phyloP scores from a whole-genome alignment of 169 alveolate genomes.

The Plasmodium ovale region DNA sequence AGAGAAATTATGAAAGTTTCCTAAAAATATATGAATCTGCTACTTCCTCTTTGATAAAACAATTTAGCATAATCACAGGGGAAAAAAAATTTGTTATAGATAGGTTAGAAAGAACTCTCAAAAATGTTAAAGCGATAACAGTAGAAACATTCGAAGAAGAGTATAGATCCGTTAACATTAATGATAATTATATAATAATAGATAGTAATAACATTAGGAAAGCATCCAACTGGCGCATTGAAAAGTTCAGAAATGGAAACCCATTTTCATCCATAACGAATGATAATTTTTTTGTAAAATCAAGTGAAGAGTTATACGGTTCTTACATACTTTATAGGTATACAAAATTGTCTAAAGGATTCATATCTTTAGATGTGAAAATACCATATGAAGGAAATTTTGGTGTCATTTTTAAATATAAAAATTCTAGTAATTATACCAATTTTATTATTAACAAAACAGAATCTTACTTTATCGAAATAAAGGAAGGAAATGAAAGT shows the following conservation, averaged over 20 bases:
- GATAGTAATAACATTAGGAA: conserved; percentile 43
- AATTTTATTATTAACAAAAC: conserved; percentile 56
- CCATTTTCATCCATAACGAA: conserved; percentile 57
- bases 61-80: conserved; percentile 44
- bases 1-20: conserved; percentile 5
- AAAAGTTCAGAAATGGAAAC: conserved; percentile 61
- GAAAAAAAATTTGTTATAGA: conserved; percentile 41
- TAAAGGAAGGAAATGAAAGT: conserved; percentile 25
- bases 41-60: conserved; percentile 21
- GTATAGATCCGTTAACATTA: conserved; percentile 42
- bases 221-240: conserved; percentile 65
- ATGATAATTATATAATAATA: conserved; percentile 53
- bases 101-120: conserved; percentile 34
- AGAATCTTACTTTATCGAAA: conserved; percentile 61
- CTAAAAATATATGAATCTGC: conserved; percentile 12
- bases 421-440: conserved; percentile 47
- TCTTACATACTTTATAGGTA: conserved; percentile 56
- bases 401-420: conserved; percentile 59
- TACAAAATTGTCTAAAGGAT: conserved; percentile 64
- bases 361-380: conserved; percentile 51
- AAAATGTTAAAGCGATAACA: conserved; percentile 30
- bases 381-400: conserved; percentile 68
- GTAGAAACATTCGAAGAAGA: conserved; percentile 45
- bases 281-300: conserved; percentile 17
- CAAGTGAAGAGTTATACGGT: conserved; percentile 43